Evolutionary conservation across 2,329 filamentous ascomycete genomes (phyloP).

Genomic region (Fusarium concolor): DNA sequence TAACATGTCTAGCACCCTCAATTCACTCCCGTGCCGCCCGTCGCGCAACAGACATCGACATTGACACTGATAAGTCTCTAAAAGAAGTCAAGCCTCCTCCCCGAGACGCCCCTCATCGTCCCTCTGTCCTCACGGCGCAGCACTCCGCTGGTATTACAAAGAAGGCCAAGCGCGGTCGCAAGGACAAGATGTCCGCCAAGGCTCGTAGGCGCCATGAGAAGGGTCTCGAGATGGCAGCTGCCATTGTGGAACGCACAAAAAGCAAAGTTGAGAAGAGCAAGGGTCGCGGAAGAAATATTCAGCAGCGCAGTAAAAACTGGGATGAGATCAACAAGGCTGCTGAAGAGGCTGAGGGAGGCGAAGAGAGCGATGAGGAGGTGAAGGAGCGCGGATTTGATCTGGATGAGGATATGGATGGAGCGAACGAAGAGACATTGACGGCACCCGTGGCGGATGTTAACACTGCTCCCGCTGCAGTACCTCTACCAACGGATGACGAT

Average conservation of each 20-base stretch:
- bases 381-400: constrained; percentile 47
- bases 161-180: constrained; percentile 69
- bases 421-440: constrained; percentile 8
- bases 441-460: not conserved
- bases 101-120: constrained; percentile 58
- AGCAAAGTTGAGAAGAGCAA: constrained; percentile 68
- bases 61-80: constrained; percentile 78
- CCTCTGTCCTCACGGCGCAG: constrained; percentile 77
- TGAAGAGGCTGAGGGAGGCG: constrained; percentile 17
- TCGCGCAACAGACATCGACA: constrained; percentile 76
- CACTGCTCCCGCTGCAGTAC: constrained; percentile 5
- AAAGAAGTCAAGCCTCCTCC: constrained; percentile 67
- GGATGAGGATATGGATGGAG: constrained; percentile 53
- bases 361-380: constrained; percentile 30
- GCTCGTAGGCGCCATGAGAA: constrained; percentile 68
- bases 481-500: constrained; percentile 45
- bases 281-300: constrained; percentile 59
- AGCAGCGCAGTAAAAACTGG: constrained; percentile 66
- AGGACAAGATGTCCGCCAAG: constrained; percentile 65
- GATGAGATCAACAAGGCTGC: constrained; percentile 65
- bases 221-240: constrained; percentile 69
- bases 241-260: constrained; percentile 68
- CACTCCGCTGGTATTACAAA: constrained; percentile 75
- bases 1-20: constrained; percentile 64
- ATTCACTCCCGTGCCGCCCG: constrained; percentile 80